Base-by-base conservation (phyloP, 1,284 basidiomycete genomes). In the Leccinum subspadiceum region DNA sequence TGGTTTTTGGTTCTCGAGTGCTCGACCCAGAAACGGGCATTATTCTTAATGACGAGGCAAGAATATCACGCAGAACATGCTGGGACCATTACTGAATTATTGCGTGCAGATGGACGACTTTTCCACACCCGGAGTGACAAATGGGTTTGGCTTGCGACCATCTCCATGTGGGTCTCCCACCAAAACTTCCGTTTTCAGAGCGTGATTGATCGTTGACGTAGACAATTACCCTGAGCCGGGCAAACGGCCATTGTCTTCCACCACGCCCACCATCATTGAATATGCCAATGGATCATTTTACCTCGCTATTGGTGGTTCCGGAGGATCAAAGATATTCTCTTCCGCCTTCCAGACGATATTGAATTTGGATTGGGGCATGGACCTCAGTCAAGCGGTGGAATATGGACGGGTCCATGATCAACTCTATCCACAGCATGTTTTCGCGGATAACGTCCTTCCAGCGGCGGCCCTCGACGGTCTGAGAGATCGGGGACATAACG, bases 361-460 rank as follows among this genome's bases (percentile, higher is more conserved):
- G 22, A 94, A 96, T 73, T 72, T 94, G 22, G 81, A 92, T 58
- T 92, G 90, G 82, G 94, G 90, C 0, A 79, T 92, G 75, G 87
- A 96, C 68, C 73, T 91, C 33, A 87, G 89, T 60, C 73, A 82
- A 33, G 93, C 96, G 0, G 86, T 98, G 39, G 96, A 98, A 74
- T 82, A 77, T 63, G 89, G 92, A 0, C 81, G 96, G n/a, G 72
- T 97, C n/a, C 96, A 98, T 70, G 86, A 97, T 70, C 96, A 98
- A 72, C 78, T 97, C 29, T 89, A 88, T 62, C 96, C 96, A 0
- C 61, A 71, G 13, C 50, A 75, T 26, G 80, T 92, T 4, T 83
- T 88, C 12, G 81, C 84, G 31, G 94, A 96, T 65, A 75, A 80
- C 62, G 79, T 82, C 0, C 85, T 88, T 3, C 51, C 26, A 22